Evolutionary conservation across 805 yeast genomes (phyloP).

Genomic region (Candida dendrica): DNA sequence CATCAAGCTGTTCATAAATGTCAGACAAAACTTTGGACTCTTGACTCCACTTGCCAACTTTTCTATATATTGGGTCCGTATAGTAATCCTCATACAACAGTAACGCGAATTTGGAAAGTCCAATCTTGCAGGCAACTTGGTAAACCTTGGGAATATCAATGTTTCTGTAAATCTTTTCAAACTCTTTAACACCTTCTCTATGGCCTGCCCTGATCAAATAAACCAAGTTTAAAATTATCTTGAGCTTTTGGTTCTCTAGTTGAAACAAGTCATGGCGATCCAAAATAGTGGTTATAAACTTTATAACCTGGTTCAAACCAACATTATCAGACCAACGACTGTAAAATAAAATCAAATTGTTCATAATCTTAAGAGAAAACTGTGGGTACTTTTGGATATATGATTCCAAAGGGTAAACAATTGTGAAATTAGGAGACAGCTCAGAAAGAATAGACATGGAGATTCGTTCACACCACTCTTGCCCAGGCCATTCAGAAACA

Average conservation of each 20-base stretch:
- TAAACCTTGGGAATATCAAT: conserved; percentile 14
- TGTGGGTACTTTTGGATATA: conserved; percentile 9
- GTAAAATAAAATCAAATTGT: conserved; percentile 22
- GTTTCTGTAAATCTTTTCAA: conserved; percentile 11
- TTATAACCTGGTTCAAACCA: conserved; percentile 10
- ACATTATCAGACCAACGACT: conserved; percentile 9
- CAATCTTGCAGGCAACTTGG: conserved; percentile 15
- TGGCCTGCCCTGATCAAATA: conserved; percentile 21
- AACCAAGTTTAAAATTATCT: conserved; percentile 17
- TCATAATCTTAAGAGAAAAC: conserved; percentile 22
- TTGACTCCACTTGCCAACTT: neutral
- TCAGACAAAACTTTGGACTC: conserved; percentile 13
- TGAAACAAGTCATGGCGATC: neutral
- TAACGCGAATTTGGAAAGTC: conserved; percentile 23
- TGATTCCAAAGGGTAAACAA: conserved; percentile 3
- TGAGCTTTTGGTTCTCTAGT: conserved; percentile 4
- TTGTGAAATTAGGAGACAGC: neutral
- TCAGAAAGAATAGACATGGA: conserved; percentile 5
- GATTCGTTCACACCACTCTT: conserved; percentile 10
- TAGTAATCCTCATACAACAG: conserved; percentile 28
- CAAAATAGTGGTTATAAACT: conserved; percentile 1
- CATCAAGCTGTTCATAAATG: conserved; percentile 49
- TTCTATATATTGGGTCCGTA: conserved; percentile 4
- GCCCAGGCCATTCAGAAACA: neutral
- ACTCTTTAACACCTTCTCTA: conserved; percentile 9